Evolutionary conservation across 306 rosid species (phyloP), one percentile per base, ranked within the genome.

Genomic region (Purshia tridentata): DNA sequence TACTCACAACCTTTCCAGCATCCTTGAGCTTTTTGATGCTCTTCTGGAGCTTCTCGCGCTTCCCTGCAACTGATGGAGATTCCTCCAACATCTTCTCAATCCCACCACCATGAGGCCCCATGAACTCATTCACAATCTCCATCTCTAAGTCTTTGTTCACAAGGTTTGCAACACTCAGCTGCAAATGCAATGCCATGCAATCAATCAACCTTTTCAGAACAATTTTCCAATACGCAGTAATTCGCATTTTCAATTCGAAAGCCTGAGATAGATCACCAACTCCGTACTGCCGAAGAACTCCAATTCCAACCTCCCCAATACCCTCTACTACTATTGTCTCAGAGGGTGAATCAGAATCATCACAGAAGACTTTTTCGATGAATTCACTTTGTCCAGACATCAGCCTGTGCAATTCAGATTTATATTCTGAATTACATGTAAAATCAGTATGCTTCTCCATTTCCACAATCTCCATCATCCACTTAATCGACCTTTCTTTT

Each of bases 11-110:
- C 64, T 12, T 44, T 29, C 29, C 29, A 35, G 64, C 12, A 12
- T 58, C 64, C 64, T 58, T 58, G 64, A 58, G 64, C 44, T 58
- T 58, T 58, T 58, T 58, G 19, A 58, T 58, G 42, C 64, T 58
- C 64, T 58, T 58, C 42, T 10, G 29, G 18, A 58, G 64, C 19
- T 58, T 58, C 64, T 58, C 44, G 1, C 44, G 64, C 64, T 58
- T 58, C 1, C 2, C 64, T 0, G 44, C 64, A 5, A 37, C 4
- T 1, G 64, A 58, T 13, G 41, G 18, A 13, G 64, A 8, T 14
- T 58, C 44, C 19, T 58, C 44, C 44, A 58, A 42, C 64, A 58
- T 58, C 42, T 9, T 58, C 41, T 58, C 64, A 58, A 58, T 58
- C 44, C 64, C 44, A 3, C 18, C 9, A 4, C 44, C 19, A 6